phyloP scores from a whole-genome alignment of 73 alveolate species.

The Paraurostyla sp. region DNA sequence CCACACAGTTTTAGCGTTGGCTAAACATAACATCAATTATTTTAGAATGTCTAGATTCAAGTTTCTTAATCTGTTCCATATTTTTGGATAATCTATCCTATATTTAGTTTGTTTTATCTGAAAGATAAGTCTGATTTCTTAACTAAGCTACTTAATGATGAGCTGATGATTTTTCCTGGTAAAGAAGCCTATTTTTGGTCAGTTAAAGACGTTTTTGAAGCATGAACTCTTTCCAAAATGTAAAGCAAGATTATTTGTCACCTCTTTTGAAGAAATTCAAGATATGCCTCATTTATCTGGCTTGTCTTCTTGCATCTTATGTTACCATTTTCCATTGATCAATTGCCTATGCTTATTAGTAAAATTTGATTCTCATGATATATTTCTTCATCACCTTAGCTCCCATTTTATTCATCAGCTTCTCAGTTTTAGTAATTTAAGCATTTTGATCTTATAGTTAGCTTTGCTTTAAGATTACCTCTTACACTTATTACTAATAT shows the following conservation, averaged over 20 bases:
- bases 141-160: not conserved
- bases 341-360: not conserved
- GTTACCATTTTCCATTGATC: not conserved
- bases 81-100: not conserved
- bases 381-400: not conserved
- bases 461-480: not conserved
- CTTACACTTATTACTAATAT: not conserved
- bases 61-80: not conserved
- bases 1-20: not conserved
- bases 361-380: not conserved
- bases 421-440: not conserved
- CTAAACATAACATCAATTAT: not conserved
- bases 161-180: not conserved
- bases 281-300: not conserved
- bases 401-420: not conserved
- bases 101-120: not conserved
- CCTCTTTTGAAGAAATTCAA: not conserved
- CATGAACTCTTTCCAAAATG: conserved; percentile 4
- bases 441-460: not conserved
- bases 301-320: not conserved
- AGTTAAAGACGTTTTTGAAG: not conserved
- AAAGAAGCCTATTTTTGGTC: not conserved
- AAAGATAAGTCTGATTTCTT: no score
- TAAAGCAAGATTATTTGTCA: not conserved
- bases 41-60: not conserved